phyloP scores from a whole-genome alignment of 192 early-diverging fungal genomes.

The Coemansia sp. region DNA sequence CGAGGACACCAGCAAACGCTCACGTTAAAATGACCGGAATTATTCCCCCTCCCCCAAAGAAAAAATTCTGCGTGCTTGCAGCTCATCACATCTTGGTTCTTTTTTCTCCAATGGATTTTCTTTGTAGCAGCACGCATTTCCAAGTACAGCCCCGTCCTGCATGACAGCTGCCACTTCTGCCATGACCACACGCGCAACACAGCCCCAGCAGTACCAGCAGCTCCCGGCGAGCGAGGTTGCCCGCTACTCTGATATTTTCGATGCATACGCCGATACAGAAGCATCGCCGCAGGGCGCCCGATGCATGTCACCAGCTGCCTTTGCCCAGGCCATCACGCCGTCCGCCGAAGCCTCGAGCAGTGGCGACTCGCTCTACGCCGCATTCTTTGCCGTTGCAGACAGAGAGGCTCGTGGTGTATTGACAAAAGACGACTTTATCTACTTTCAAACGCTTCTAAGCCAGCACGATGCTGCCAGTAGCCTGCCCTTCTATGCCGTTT shows the following conservation, averaged over 20 bases:
- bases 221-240: constrained; percentile 33
- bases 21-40: too few relatives aligned
- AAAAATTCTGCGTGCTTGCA: too few relatives aligned
- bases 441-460: constrained; percentile 52
- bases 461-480: constrained; percentile 54
- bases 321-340: constrained; percentile 39
- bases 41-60: neutral
- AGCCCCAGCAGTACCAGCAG: constrained; percentile 2
- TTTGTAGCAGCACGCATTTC: constrained; percentile 1
- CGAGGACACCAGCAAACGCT: too few relatives aligned
- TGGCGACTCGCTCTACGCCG: constrained; percentile 17
- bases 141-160: neutral
- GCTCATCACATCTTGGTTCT: too few relatives aligned
- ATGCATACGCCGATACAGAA: constrained; percentile 35
- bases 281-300: constrained; percentile 22
- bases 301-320: constrained; percentile 49
- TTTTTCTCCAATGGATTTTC: neutral
- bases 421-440: constrained; percentile 52
- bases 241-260: constrained; percentile 43
- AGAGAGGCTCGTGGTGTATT: constrained; percentile 33
- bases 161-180: neutral
- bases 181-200: constrained; percentile 10
- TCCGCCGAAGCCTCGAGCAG: constrained; percentile 4
- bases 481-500: constrained; percentile 49
- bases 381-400: constrained; percentile 57